Base-by-base conservation (phyloP, 2,329 filamentous ascomycete genomes). In the Rutstroemia sp. region DNA sequence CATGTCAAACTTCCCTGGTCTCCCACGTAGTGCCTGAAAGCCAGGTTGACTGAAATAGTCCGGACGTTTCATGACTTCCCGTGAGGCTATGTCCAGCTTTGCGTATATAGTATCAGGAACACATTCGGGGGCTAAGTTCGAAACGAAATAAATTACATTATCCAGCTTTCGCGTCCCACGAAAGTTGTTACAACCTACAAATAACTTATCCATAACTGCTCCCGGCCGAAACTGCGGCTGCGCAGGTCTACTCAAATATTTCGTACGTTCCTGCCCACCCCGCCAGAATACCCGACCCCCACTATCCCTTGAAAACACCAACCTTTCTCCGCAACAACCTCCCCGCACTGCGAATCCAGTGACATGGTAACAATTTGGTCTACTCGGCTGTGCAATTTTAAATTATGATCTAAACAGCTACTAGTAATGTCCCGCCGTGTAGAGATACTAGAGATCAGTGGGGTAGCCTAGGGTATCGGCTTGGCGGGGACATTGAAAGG, bases 321-420 rank as follows among this genome's bases (percentile, higher is more conserved):
- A 56, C 2, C 58, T 60, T 64, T 57, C 2, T 51, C 52, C 0
- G 49, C 52, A 51, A 65, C 64, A 0, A 52, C n/a, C 4, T 40
- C 39, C 8, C 44, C 38, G 38, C 64, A 64, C 54, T 64, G 57
- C 46, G 64, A 42, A 58, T 65, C 60, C 1, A 60, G 60, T 10
- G 64, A 38, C 2, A 55, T 62, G 45, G 64, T 65, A 8, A 61
- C 58, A 42, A 64, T 4, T 61, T 3, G 57, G 58, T 2, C 51
- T 61, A 17, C 59, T 64, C 0, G 77, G 76, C 21, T 72, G 71
- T 5, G 64, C 56, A 76, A 62, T 76, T 73, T 76, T 76, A 79
- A 2, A 77, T 80, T 70, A 78, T 74, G 66, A 80, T 80, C 63
- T 80, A 76, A 40, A 81, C 69, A 3, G 75, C 73, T 19, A 80